Evolutionary conservation across 495 filamentous ascomycete genomes (phyloP).

Genomic region (Tuber umbilicatum): DNA sequence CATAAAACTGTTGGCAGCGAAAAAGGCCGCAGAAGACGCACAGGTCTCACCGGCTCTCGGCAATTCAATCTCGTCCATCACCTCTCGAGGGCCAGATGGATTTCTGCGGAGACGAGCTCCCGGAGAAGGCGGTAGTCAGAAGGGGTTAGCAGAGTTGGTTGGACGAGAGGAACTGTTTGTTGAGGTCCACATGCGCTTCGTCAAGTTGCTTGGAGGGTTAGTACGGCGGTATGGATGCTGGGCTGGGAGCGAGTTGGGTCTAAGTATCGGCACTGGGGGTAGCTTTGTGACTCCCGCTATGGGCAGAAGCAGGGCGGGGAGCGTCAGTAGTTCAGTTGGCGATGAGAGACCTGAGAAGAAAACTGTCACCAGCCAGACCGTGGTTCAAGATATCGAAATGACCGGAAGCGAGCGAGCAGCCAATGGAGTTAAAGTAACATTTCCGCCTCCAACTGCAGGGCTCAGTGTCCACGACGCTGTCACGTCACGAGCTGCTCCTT

Average conservation of each 20-base stretch:
- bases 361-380: slow-evolving; percentile 13
- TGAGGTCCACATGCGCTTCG: slow-evolving; percentile 73
- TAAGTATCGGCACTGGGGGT: slow-evolving; percentile 24
- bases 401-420: slow-evolving; percentile 9
- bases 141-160: slow-evolving; percentile 77
- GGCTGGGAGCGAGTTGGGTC: slow-evolving; percentile 31
- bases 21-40: slow-evolving; percentile 57
- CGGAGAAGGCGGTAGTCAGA: slow-evolving; percentile 47
- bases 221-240: slow-evolving; percentile 42
- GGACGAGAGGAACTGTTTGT: slow-evolving; percentile 84
- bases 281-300: slow-evolving; percentile 28
- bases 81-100: slow-evolving; percentile 41
- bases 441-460: slow-evolving; percentile 20
- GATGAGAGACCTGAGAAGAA: slow-evolving; percentile 30
- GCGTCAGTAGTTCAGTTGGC: slow-evolving; percentile 36
- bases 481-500: slow-evolving; percentile 15
- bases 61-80: slow-evolving; percentile 33
- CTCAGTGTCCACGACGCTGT: slow-evolving; percentile 22
- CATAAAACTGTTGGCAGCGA: slow-evolving; percentile 57
- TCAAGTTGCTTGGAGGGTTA: slow-evolving; percentile 62
- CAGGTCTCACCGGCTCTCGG: slow-evolving; percentile 42
- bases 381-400: slow-evolving; percentile 28
- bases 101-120: slow-evolving; percentile 38
- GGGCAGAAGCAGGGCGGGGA: slow-evolving; percentile 36
- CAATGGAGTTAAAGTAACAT: slow-evolving; percentile 19